Conservation (phyloP, 202 grass and related monocot species). For the Setaria viridis region DNA sequence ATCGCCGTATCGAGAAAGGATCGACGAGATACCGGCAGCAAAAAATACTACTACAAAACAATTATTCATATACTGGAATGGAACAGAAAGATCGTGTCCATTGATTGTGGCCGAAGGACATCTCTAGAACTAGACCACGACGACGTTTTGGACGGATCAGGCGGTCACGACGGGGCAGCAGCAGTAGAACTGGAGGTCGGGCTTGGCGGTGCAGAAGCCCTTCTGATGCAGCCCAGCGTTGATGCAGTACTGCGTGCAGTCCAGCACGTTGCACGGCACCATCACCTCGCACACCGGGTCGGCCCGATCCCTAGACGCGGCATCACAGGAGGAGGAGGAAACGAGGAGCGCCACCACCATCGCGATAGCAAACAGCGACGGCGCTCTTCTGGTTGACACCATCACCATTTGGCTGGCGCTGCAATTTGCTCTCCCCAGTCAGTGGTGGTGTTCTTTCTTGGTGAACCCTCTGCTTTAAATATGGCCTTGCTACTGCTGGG, state of each 20-base stretch:
- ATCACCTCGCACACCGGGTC: constrained; percentile 22
- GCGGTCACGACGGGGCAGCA: background rate
- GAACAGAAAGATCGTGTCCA: too few relatives aligned
- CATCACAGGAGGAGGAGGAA: background rate
- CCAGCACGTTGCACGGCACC: background rate
- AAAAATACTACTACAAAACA: too few relatives aligned
- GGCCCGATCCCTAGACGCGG: background rate
- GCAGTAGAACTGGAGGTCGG: constrained; percentile 25
- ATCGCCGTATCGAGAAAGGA: too few relatives aligned
- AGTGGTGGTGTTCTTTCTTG: background rate
- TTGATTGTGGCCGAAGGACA: too few relatives aligned
- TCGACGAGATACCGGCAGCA: too few relatives aligned
- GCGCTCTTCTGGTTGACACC: too few relatives aligned
- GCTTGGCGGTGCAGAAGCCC: background rate
- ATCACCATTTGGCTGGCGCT: too few relatives aligned
- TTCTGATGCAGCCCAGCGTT: background rate
- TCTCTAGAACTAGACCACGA: too few relatives aligned
- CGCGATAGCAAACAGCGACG: background rate
- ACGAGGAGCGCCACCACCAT: background rate
- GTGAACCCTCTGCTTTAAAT: background rate
- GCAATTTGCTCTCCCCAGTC: background rate
- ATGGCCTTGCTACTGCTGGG: background rate
- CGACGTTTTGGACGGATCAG: too few relatives aligned
- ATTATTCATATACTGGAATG: too few relatives aligned
- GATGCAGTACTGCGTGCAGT: background rate